Base-by-base conservation (phyloP, 352 stramenopile genomes). In the Globisporangium megalacanthum region DNA sequence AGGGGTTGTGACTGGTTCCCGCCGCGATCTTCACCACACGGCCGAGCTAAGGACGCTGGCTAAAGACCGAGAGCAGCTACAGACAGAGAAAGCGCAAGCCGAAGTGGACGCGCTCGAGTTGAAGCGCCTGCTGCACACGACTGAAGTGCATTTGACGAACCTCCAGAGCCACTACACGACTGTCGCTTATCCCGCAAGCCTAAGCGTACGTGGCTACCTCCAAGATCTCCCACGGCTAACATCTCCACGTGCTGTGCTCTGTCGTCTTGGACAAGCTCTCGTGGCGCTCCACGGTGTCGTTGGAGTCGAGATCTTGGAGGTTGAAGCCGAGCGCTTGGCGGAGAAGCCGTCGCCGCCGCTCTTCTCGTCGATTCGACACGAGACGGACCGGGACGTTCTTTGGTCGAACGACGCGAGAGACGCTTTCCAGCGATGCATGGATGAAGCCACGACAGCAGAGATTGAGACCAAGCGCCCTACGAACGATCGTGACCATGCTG, bases 101-200 rank as follows among this genome's bases (percentile, higher is more conserved):
- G 59, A 65, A 29, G 36, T 65, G 22, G 41, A 65, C 15, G 51
- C 37, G 10, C 59, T 65, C 35, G 53, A 60, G 48, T 51, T 65
- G 39, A 65, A 56, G 48, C n/a, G 20, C 3, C 52, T 60, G 19
- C 37, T 65, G 53, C 52, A 57, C n/a, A 51, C 15, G 17, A 60
- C 50, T 6, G 59, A 65, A 52, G 46, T 49, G 5, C 44, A 39
- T 33, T 8, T 60, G 9, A 13, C 33, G 6, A 33, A 8, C 5
- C 17, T 60, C 15, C 52, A 36, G 31, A 51, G 11, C 14, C 22
- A 56, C 48, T 39, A 41, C 41, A 22, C 52, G 5, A 22, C 44
- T 4, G 54, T 60, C 1, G n/a, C 47, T 17, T 19, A 3, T 14
- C 52, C 52, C 17, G 41, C 41, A 4, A 52, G 54, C 36, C 39